Evolutionary conservation across 2,329 filamentous ascomycete species (phyloP).

Genomic region (Trichothecium roseum): DNA sequence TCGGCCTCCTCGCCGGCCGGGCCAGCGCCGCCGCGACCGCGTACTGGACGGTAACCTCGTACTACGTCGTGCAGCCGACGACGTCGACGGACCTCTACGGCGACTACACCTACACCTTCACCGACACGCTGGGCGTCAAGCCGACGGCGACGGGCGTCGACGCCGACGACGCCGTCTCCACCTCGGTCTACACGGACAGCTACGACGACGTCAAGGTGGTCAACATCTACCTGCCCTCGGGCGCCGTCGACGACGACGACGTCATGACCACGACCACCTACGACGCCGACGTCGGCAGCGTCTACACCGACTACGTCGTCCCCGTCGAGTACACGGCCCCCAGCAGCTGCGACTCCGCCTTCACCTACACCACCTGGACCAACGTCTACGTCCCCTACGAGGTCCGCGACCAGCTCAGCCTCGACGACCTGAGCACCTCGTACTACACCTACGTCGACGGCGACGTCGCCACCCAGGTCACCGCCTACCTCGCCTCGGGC

Average conservation of each 20-base stretch:
- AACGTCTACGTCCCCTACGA: conserved; percentile 3
- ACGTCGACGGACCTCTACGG: conserved; percentile 5
- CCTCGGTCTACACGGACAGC: conserved; percentile 4
- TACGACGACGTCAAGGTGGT: conserved; percentile 10
- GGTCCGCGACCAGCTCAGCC: conserved; percentile 1
- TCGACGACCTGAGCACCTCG: not conserved
- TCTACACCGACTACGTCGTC: conserved; percentile 9
- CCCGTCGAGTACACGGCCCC: conserved; percentile 14
- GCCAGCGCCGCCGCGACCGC: conserved; percentile 1
- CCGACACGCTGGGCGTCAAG: conserved; percentile 7
- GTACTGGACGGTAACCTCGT: conserved; percentile 10
- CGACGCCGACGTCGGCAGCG: conserved; percentile 1
- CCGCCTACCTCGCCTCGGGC: conserved; percentile 6
- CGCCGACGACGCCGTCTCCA: conserved; percentile 1
- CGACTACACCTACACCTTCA: conserved; percentile 4
- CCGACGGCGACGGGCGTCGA: conserved; percentile 5
- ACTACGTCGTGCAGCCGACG: conserved; percentile 7
- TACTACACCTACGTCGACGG: conserved; percentile 3
- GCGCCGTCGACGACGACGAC: conserved; percentile 5
- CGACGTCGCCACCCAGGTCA: conserved; percentile 3
- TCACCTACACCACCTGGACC: conserved; percentile 11
- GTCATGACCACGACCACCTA: conserved; percentile 6
- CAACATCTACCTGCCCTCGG: conserved; percentile 7
- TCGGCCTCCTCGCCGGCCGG: not conserved
- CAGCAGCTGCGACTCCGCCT: conserved; percentile 15